Base-by-base conservation (phyloP, 345 rosid species). In the rapeseed (Brassica napus) region DNA sequence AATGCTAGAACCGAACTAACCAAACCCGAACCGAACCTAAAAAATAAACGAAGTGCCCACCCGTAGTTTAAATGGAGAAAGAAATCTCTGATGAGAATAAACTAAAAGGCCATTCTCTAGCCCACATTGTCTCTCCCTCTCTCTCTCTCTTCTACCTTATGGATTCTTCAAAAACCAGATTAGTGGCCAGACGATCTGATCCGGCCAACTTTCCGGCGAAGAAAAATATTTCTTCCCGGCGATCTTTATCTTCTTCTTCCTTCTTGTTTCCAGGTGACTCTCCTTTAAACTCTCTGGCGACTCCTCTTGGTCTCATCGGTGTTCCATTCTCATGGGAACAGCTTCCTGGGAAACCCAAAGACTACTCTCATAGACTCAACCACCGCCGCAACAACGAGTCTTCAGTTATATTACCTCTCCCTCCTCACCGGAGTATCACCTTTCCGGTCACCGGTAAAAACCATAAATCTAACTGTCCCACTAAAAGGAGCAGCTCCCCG, bases 301-400 rank as follows among this genome's bases (percentile, higher is more conserved):
- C 89, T 37, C 88, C 97, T 2, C 86, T 86, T 52, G 81, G 86
- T 15, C 76, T 85, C 52, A 78, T 84, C n/a, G 97, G 97, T 3
- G 87, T 91, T 10, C 98, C 98, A 2, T 94, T 94, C 76, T 92
- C 98, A 0, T 94, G 98, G 98, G 98, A 94, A 63, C 85, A 87
- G 3, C 79, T 87, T 6, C 98, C 98, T 0, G 98, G 98, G 47
- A 87, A 91, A 42, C 97, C 98, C 4, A 94, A 94, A 85, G 90
- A 85, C 34, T 47, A 61, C 71, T 65, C 78, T 47, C 83, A 78
- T 32, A 64, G 61, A 54, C 71, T 75, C 74, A 76, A 83, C 72
- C 80, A 80, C 32, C 84, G 77, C 8, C 81, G 73, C 61, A 83
- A 77, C 31, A 83, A 78, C 21, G 86, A 85, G 21, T 68, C 86